Percentiles rank a stretch among this genome's conserved stretches.
Evolutionary conservation across 257 asterid genomes (phyloP).

Genomic region (Ophiorrhiza pumila): DNA sequence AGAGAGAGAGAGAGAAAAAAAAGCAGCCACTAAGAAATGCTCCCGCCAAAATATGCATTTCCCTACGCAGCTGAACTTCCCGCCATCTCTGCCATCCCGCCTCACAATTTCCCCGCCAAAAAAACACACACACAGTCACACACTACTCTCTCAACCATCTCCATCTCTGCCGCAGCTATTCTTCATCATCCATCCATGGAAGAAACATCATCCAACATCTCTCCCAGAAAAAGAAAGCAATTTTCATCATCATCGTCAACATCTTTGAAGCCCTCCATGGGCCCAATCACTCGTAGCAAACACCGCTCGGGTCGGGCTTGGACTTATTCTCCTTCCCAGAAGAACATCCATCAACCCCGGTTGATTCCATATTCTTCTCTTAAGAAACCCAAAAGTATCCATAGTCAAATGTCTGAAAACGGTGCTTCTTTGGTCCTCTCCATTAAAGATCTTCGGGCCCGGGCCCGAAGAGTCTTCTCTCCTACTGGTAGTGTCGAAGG

Average conservation of each 20-base stretch:
- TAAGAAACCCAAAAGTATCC: constrained; percentile 11
- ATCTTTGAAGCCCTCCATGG: constrained; percentile 13
- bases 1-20: background rate
- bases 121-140: background rate
- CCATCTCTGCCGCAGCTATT: background rate
- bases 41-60: constrained; percentile 10
- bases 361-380: constrained; percentile 3
- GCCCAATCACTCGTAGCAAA: constrained; percentile 47
- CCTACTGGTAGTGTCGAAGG: constrained; percentile 5
- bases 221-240: constrained; percentile 26
- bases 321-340: background rate
- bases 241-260: background rate
- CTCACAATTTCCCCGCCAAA: background rate
- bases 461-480: constrained; percentile 29
- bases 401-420: background rate
- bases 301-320: constrained; percentile 38
- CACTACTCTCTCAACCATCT: background rate
- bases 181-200: constrained; percentile 30
- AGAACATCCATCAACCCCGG: background rate
- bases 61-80: constrained; percentile 2
- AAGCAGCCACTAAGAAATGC: background rate
- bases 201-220: constrained; percentile 15
- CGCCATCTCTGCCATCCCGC: constrained; percentile 1
- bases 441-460: constrained; percentile 46
- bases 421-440: constrained; percentile 24